Evolutionary conservation across 2,329 filamentous ascomycete genomes (phyloP).

Genomic region (Chrysosporium keratinophilum): DNA sequence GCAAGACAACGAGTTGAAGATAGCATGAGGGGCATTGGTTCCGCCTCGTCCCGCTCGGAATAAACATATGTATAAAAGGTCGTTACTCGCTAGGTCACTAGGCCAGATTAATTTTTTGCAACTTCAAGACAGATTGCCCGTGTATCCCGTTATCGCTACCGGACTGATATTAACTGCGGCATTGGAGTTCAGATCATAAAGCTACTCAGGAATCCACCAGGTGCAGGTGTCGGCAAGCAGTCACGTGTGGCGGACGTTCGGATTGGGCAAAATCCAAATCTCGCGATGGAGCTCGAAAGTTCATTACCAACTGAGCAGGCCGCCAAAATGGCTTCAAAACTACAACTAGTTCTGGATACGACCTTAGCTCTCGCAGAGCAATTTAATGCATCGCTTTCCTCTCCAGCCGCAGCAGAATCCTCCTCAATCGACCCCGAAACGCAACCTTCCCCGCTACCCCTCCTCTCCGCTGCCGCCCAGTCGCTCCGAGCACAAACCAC

Average conservation of each 20-base stretch:
- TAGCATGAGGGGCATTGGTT: too few species aligned
- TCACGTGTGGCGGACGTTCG: not conserved
- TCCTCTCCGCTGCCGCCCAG: conserved; percentile 60
- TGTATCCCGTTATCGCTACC: too few species aligned
- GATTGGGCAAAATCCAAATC: not conserved
- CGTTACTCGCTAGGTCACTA: too few species aligned
- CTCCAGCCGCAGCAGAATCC: conserved; percentile 19
- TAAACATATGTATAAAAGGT: too few species aligned
- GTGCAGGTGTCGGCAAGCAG: too few species aligned
- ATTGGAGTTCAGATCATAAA: too few species aligned
- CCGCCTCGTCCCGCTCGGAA: too few species aligned
- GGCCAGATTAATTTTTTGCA: too few species aligned
- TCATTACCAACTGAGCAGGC: not conserved
- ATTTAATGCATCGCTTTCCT: conserved; percentile 31
- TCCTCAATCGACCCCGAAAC: conserved; percentile 10
- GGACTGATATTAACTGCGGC: too few species aligned
- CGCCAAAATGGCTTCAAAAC: conserved; percentile 17
- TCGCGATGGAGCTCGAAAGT: not conserved
- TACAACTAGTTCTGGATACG: conserved; percentile 26
- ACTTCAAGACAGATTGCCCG: too few species aligned
- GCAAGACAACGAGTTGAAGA: too few species aligned
- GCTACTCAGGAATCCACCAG: too few species aligned
- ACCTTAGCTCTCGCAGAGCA: conserved; percentile 31
- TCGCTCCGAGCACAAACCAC: conserved; percentile 74
- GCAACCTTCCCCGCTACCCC: conserved; percentile 42